These are phyloP conservation scores for Paramecium biaurelia DNA, from an alignment of 73 alveolate species.

Conservation along the genomic window DNA sequence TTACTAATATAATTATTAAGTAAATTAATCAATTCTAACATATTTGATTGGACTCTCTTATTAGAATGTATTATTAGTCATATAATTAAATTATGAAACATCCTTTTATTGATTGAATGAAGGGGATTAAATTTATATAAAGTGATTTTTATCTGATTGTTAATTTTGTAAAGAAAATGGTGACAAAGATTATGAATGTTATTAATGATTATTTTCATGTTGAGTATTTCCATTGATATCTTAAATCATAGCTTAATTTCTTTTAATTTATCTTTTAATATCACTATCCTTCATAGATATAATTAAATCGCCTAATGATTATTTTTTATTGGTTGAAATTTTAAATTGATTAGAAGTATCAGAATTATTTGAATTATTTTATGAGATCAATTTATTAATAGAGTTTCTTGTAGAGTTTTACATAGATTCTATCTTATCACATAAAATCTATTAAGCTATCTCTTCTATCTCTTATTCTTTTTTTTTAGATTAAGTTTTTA, in stretches of 20 bases:
- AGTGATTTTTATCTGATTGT: neutral
- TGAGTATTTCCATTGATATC: neutral
- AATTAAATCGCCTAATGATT: neutral
- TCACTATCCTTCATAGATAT: neutral
- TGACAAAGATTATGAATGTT: neutral
- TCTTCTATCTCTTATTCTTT: constrained; percentile 31
- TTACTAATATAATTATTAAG: neutral
- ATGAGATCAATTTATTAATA: neutral
- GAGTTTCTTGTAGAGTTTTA: constrained; percentile 3
- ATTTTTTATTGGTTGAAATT: neutral
- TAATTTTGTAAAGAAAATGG: neutral
- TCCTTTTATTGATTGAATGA: neutral
- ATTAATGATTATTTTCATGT: neutral
- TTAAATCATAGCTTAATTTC: neutral
- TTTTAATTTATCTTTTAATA: neutral
- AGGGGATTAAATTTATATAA: neutral
- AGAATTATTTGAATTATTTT: neutral
- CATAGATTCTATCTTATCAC: constrained; percentile 27
- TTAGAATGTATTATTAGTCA: neutral
- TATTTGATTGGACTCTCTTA: neutral
- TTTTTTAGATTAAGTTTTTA: neutral
- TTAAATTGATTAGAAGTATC: neutral
- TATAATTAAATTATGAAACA: neutral
- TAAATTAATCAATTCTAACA: neutral
- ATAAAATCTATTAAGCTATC: neutral